Base-by-base conservation (phyloP, 2,329 filamentous ascomycete genomes). In the Sclerotinia trifoliorum region DNA sequence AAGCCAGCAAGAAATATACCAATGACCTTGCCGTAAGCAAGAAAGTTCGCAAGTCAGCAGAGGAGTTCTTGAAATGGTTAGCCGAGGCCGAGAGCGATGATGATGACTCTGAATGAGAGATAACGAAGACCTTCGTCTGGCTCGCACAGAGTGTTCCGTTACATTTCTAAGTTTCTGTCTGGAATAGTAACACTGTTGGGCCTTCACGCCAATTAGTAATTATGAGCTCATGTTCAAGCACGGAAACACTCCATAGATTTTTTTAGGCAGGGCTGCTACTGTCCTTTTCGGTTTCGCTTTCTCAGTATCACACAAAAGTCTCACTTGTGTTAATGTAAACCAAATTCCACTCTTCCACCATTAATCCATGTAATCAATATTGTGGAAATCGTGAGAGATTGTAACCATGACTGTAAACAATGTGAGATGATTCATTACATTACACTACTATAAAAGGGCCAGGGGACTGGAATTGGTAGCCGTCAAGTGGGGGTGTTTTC, bases 1-100 rank as follows among this genome's bases (percentile, higher is more conserved):
- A 95, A 85, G 93, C 94, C 69, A 97, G 93, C 87, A 97, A 96
- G 90, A 97, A 97, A 84, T 98, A 98, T 79, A 92, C 96, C 75
- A 62, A 62, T 35, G 94, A 98, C 79, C 81, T 96, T 70, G 79
- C 89, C 70, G 94, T 89, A 70, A 96, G 93, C 82, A 94, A 93
- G 85, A 96, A 96, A 86, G 93, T 98, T 71, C 93, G 94, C 83
- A 94, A 96, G 85, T 91, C 92, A 73, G 93, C 95, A 66, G 91
- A 96, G 83, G 90, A 92, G 72, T 99, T 99, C 86, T 85, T 97
- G 77, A 91, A 89, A 75, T 98, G 94, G 94, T 92, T 98, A 69
- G 88, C 92, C 74, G 92, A 91, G 80, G 94, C 94, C 66, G 91
- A 94, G 79, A 87, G 85, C 72, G 87, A 89, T 65, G 89, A 91